Percentiles rank a stretch among this genome's conserved stretches.
Evolutionary conservation across 345 rosid species (phyloP).

Genomic region (Carallia pectinifolia): DNA sequence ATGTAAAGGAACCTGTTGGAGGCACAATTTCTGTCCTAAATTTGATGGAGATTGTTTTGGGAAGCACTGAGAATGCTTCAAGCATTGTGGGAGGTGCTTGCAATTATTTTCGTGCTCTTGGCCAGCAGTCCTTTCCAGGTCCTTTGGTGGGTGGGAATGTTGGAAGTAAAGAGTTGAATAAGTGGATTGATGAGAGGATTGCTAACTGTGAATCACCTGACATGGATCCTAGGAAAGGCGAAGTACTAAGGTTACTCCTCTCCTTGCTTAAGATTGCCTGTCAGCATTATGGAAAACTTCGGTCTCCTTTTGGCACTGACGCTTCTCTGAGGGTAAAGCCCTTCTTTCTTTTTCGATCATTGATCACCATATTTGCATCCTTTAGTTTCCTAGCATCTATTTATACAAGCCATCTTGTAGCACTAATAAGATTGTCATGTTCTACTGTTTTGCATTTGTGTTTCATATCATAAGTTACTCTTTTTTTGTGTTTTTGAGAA

Average conservation of each 20-base stretch:
- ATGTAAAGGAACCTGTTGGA: slow-evolving; percentile 54
- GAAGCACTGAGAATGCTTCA: slow-evolving; percentile 35
- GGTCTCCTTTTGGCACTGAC: slow-evolving; percentile 87
- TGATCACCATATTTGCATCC: not conserved
- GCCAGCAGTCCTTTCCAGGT: slow-evolving; percentile 81
- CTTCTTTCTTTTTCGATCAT: not conserved
- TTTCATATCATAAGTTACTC: not conserved
- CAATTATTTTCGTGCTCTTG: slow-evolving; percentile 66
- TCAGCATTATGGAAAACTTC: slow-evolving; percentile 94
- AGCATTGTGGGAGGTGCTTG: slow-evolving; percentile 38
- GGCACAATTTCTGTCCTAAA: slow-evolving; percentile 65
- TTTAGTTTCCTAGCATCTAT: not conserved
- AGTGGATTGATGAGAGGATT: slow-evolving; percentile 94
- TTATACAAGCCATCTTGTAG: not conserved
- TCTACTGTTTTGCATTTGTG: not conserved
- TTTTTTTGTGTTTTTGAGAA: not conserved
- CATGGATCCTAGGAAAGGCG: slow-evolving; percentile 57
- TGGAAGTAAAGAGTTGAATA: slow-evolving; percentile 84
- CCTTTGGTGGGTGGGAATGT: slow-evolving; percentile 94
- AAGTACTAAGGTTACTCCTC: slow-evolving; percentile 66
- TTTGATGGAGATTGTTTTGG: slow-evolving; percentile 66
- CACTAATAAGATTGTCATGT: not conserved
- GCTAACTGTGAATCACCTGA: slow-evolving; percentile 52
- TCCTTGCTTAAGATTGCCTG: slow-evolving; percentile 86
- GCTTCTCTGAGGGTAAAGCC: slow-evolving; percentile 52